phyloP scores from a whole-genome alignment of 208 protist genomes.

The Endotrypanum monterogeii region DNA sequence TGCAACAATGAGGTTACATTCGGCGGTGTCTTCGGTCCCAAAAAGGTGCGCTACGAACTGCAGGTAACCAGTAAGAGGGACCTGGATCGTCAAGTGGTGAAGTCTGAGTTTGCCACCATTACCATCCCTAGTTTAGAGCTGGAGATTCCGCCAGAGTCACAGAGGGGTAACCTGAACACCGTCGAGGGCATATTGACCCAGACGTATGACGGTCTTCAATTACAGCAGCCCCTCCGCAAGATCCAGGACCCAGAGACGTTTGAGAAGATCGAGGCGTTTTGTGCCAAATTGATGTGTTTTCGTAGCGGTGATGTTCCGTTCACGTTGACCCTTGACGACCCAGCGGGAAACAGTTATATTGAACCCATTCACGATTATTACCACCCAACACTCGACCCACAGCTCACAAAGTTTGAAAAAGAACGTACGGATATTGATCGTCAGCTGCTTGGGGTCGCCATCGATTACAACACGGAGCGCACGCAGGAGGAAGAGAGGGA shows the following conservation, averaged over 20 bases:
- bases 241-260: constrained; percentile 80
- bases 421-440: constrained; percentile 88
- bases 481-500: constrained; percentile 69
- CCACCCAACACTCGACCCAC: constrained; percentile 85
- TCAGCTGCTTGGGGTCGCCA: constrained; percentile 79
- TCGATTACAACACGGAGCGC: constrained; percentile 91
- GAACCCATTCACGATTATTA: constrained; percentile 90
- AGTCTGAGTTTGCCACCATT: constrained; percentile 91
- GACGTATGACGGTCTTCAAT: constrained; percentile 71
- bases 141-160: constrained; percentile 91
- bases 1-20: constrained; percentile 91
- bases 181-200: constrained; percentile 93
- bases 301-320: constrained; percentile 77
- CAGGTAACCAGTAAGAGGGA: constrained; percentile 85
- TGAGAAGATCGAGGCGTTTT: constrained; percentile 82
- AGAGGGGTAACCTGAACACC: constrained; percentile 93
- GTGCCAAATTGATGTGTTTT: constrained; percentile 64
- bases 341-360: constrained; percentile 93
- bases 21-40: constrained; percentile 81
- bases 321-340: constrained; percentile 94
- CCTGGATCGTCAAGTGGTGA: constrained; percentile 93
- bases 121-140: constrained; percentile 93
- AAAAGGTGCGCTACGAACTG: constrained; percentile 85
- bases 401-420: constrained; percentile 82
- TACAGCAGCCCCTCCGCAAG: constrained; percentile 76